Conservation (phyloP, 2,329 filamentous ascomycete genomes). For the Ophiostoma triangulosporum region DNA sequence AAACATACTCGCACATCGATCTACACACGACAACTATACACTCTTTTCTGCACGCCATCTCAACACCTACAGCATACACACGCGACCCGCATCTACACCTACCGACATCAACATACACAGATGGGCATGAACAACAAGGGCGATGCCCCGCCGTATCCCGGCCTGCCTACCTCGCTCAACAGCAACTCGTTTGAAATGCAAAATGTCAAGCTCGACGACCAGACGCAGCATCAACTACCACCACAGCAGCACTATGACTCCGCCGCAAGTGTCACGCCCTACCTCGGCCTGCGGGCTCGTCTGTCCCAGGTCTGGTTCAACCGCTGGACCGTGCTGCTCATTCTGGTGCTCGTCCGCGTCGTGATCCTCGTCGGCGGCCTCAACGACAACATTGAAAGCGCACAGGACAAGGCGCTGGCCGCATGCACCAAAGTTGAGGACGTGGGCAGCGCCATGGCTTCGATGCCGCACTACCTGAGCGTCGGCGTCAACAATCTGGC, state of each 20-base stretch:
- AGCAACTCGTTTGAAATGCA: constrained; percentile 22
- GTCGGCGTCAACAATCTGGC: constrained; percentile 77
- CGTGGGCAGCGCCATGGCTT: constrained; percentile 88
- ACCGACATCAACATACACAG: neutral
- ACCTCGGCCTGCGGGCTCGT: constrained; percentile 77
- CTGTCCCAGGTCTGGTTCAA: constrained; percentile 97
- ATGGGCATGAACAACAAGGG: constrained; percentile 18
- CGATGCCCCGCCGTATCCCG: constrained; percentile 15
- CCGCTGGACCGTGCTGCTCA: constrained; percentile 81
- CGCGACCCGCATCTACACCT: too few relatives aligned
- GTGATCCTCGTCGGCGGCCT: constrained; percentile 63
- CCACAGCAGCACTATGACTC: constrained; percentile 29
- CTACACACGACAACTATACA: neutral
- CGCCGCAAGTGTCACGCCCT: constrained; percentile 66
- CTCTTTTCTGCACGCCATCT: neutral
- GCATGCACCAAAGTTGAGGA: constrained; percentile 89
- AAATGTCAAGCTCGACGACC: constrained; percentile 22
- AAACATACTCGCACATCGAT: neutral
- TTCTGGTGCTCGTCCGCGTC: constrained; percentile 72
- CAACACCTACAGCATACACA: neutral
- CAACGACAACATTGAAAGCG: constrained; percentile 59
- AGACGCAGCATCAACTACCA: neutral
- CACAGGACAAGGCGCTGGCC: constrained; percentile 68
- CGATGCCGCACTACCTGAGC: constrained; percentile 93
- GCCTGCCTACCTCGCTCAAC: constrained; percentile 21